These are phyloP conservation scores for Podaxis sp. DNA, from an alignment of 768 basidiomycete genomes.

Conservation along the genomic window DNA sequence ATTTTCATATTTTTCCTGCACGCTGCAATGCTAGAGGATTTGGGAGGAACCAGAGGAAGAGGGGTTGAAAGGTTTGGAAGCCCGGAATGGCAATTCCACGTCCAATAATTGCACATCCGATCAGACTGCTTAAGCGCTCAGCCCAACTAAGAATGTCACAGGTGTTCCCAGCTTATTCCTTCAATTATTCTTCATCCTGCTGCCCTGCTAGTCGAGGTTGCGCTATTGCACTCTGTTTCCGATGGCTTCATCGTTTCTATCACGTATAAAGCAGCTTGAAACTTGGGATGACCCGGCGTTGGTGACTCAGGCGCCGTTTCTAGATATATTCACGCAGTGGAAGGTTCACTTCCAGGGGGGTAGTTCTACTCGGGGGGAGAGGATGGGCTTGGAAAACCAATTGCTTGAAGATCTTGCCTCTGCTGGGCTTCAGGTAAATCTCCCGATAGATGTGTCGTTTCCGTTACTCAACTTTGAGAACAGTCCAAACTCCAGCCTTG, in stretches of 20 bases:
- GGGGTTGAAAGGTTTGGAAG: background rate
- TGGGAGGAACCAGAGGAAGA: background rate
- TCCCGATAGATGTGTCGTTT: background rate
- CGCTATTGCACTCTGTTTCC: background rate
- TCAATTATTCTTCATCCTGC: background rate
- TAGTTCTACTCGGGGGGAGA: background rate
- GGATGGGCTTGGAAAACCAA: background rate
- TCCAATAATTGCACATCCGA: background rate
- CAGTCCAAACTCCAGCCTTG: slow-evolving; percentile 4
- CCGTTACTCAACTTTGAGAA: background rate
- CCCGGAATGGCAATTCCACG: background rate
- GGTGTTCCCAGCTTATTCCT: background rate
- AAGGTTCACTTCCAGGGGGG: background rate
- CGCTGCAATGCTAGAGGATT: background rate
- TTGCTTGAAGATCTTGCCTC: background rate
- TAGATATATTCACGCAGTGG: slow-evolving; percentile 6
- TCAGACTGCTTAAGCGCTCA: background rate
- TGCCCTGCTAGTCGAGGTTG: background rate
- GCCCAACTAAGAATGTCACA: background rate
- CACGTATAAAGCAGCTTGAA: background rate
- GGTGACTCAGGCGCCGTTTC: background rate
- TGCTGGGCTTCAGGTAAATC: background rate
- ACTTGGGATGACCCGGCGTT: slow-evolving; percentile 5
- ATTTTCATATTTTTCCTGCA: background rate
- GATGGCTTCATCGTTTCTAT: background rate